Evolutionary conservation across 2,329 filamentous ascomycete species (phyloP).

Genomic region (Nemania sp.): DNA sequence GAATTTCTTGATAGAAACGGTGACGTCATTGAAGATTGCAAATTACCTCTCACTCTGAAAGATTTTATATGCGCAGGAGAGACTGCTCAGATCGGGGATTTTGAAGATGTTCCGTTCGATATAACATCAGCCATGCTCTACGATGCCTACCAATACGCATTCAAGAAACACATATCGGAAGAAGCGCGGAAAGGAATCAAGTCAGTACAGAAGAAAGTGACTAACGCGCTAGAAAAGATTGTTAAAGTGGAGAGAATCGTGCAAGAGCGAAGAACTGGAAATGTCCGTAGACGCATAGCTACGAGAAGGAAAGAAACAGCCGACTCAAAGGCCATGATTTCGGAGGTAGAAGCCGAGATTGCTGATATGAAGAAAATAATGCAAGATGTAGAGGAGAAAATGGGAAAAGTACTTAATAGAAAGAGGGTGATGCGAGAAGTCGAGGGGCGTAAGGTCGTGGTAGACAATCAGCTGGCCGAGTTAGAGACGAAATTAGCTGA

Average conservation of each 20-base stretch:
- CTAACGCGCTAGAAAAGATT: neutral
- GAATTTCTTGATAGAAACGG: constrained; percentile 19
- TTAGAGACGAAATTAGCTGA: neutral
- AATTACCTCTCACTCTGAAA: constrained; percentile 7
- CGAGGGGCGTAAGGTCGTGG: neutral
- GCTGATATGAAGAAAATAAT: neutral
- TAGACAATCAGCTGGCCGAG: neutral
- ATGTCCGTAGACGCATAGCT: neutral
- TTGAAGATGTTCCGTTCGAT: constrained; percentile 15
- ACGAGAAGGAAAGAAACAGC: neutral
- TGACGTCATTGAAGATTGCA: neutral
- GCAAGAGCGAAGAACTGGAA: neutral
- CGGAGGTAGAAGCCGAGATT: neutral
- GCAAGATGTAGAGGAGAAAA: neutral
- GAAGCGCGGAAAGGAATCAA: neutral
- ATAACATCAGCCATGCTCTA: constrained; percentile 17
- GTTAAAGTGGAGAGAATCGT: neutral
- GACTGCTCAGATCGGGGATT: neutral
- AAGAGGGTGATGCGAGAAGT: neutral
- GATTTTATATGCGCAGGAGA: constrained; percentile 12
- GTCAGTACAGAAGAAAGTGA: neutral
- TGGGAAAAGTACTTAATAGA: neutral
- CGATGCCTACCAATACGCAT: neutral
- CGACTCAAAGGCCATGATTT: neutral
- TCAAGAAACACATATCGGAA: neutral